Percentiles rank a stretch among this genome's conserved stretches.
These are phyloP conservation scores for Fusarium fracticaudum DNA, from an alignment of 2,329 filamentous ascomycete species.

Conservation along the genomic window DNA sequence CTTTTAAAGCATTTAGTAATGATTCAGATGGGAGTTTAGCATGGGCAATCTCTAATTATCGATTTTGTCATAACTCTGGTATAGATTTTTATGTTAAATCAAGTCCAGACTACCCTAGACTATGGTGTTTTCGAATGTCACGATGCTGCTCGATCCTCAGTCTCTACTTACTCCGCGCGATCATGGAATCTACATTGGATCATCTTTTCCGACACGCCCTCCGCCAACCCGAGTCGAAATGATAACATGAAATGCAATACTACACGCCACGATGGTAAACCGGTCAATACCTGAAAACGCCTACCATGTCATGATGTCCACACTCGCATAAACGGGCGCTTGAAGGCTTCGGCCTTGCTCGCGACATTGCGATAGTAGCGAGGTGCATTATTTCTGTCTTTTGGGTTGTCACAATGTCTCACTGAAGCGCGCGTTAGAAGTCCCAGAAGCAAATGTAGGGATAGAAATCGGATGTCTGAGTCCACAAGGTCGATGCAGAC, in stretches of 20 bases:
- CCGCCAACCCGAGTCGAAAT: background rate
- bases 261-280: constrained; percentile 6
- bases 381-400: background rate
- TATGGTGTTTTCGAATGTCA: background rate
- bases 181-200: constrained; percentile 1
- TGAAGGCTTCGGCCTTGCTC: background rate
- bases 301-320: background rate
- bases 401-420: constrained; percentile 2
- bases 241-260: background rate
- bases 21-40: background rate
- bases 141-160: constrained; percentile 6
- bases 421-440: background rate
- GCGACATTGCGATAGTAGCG: background rate
- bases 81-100: background rate
- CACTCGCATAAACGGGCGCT: background rate
- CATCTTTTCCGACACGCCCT: background rate
- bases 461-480: background rate
- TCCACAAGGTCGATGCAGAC: background rate
- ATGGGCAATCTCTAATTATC: background rate
- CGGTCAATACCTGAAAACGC: background rate
- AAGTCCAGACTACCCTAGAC: constrained; percentile 11
- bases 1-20: background rate
- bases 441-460: background rate
- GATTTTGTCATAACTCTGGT: background rate
- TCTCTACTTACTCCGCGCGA: background rate